Evolutionary conservation across 768 basidiomycete genomes (phyloP).

Genomic region (Tephrocybe rancida): DNA sequence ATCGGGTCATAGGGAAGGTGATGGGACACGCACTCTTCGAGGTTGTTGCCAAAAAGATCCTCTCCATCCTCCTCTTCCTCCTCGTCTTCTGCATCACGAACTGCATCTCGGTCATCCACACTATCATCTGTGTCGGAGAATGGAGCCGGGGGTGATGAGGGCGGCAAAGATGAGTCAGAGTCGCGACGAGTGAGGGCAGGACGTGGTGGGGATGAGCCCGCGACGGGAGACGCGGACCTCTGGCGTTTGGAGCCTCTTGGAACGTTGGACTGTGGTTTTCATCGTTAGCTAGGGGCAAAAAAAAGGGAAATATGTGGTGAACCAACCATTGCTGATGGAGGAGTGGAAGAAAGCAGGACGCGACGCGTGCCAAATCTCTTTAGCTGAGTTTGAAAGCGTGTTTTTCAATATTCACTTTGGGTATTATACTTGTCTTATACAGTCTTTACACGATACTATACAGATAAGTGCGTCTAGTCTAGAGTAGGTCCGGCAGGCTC

Average conservation of each 20-base stretch:
- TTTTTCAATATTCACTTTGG: constrained; percentile 13
- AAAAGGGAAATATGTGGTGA: constrained; percentile 5
- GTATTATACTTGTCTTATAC: not conserved
- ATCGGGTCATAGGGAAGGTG: constrained; percentile 3
- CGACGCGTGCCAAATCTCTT: constrained; percentile 44
- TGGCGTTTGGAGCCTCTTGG: constrained; percentile 62
- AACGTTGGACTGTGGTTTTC: constrained; percentile 23
- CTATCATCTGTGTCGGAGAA: constrained; percentile 90
- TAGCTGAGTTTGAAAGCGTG: constrained; percentile 45
- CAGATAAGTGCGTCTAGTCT: not conserved
- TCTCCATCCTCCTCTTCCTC: constrained; percentile 89
- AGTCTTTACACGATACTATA: not conserved
- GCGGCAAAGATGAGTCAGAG: constrained; percentile 79
- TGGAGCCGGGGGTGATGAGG: constrained; percentile 79
- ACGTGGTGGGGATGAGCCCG: constrained; percentile 50
- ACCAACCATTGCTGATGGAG: constrained; percentile 38
- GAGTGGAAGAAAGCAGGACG: constrained; percentile 28
- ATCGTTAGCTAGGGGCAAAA: not conserved
- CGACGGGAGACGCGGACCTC: constrained; percentile 54
- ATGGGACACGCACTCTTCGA: constrained; percentile 62
- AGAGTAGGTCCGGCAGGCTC: constrained; percentile 6
- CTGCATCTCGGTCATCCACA: constrained; percentile 68
- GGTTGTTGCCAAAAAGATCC: constrained; percentile 85
- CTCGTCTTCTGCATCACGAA: constrained; percentile 65
- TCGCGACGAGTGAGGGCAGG: constrained; percentile 51